Evolutionary conservation across 2,329 filamentous ascomycete species (phyloP).

Genomic region (Penicillium sp.): DNA sequence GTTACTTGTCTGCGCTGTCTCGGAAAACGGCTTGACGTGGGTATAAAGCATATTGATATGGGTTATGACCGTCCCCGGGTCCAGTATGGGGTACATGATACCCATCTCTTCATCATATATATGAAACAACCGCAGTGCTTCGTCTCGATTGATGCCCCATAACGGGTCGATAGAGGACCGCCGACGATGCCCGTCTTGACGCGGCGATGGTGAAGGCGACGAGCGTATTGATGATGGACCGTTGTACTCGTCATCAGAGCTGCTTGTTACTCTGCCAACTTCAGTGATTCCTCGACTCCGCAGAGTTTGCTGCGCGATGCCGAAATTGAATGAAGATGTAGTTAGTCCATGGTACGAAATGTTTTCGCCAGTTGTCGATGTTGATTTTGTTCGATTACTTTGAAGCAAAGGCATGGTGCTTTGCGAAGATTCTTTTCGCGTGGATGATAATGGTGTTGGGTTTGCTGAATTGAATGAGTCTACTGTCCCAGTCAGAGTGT

Average conservation of each 20-base stretch:
- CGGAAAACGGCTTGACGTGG: constrained; percentile 27
- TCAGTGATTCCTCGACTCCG: constrained; percentile 81
- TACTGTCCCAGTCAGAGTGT: constrained; percentile 67
- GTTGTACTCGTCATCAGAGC: constrained; percentile 41
- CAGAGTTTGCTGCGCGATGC: constrained; percentile 78
- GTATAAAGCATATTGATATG: constrained; percentile 64
- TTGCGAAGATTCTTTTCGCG: constrained; percentile 4
- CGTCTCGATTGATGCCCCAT: constrained; percentile 67
- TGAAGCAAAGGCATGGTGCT: constrained; percentile 10
- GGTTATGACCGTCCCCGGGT: constrained; percentile 63
- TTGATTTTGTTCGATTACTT: constrained; percentile 11
- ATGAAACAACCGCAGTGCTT: constrained; percentile 70
- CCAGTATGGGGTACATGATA: constrained; percentile 81
- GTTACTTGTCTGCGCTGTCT: neutral
- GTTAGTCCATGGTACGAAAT: constrained; percentile 78
- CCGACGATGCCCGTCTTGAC: constrained; percentile 27
- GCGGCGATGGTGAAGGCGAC: constrained; percentile 22
- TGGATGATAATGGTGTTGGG: constrained; percentile 12
- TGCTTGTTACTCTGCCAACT: constrained; percentile 22
- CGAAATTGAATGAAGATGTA: constrained; percentile 75
- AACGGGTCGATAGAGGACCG: constrained; percentile 60
- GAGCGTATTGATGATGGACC: constrained; percentile 31
- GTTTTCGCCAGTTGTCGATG: constrained; percentile 39
- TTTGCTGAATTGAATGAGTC: constrained; percentile 55
- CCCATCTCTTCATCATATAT: constrained; percentile 84